Evolutionary conservation across 2,329 filamentous ascomycete species (phyloP).

Genomic region (Aspergillus quadricinctus): DNA sequence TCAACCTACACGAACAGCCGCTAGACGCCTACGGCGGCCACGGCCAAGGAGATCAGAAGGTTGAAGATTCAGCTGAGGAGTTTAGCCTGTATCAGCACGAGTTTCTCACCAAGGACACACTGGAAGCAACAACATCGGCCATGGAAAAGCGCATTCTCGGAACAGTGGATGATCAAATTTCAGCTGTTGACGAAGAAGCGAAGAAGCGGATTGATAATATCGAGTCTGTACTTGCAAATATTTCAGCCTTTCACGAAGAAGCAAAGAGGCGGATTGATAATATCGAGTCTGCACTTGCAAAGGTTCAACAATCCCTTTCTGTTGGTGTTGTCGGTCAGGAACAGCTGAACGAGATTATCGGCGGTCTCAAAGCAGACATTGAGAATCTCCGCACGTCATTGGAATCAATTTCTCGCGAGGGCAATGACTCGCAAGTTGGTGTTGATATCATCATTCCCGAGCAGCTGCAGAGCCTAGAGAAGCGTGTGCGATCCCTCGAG

Average conservation of each 20-base stretch:
- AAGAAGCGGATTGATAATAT: not conserved
- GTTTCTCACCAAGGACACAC: not conserved
- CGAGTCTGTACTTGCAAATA: not conserved
- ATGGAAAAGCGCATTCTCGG: not conserved
- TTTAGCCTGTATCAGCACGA: not conserved
- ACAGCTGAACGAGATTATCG: not conserved
- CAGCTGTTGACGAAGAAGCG: not conserved
- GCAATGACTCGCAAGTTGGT: not conserved
- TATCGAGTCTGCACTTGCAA: not conserved
- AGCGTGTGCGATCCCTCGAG: not conserved
- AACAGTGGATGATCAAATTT: not conserved
- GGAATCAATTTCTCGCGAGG: not conserved
- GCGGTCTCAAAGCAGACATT: not conserved
- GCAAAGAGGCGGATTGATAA: not conserved
- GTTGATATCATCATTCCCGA: not conserved
- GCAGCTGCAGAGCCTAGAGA: not conserved
- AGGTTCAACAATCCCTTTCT: not conserved
- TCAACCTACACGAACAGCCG: not conserved
- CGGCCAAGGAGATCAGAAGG: not conserved
- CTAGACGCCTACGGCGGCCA: not conserved
- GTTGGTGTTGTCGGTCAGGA: not conserved
- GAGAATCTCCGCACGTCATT: not conserved
- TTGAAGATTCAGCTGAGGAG: not conserved
- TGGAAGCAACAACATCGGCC: not conserved
- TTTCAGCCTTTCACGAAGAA: not conserved